Conservation (phyloP, 164 flowering plant genomes). For the Aristolochia californica region DNA sequence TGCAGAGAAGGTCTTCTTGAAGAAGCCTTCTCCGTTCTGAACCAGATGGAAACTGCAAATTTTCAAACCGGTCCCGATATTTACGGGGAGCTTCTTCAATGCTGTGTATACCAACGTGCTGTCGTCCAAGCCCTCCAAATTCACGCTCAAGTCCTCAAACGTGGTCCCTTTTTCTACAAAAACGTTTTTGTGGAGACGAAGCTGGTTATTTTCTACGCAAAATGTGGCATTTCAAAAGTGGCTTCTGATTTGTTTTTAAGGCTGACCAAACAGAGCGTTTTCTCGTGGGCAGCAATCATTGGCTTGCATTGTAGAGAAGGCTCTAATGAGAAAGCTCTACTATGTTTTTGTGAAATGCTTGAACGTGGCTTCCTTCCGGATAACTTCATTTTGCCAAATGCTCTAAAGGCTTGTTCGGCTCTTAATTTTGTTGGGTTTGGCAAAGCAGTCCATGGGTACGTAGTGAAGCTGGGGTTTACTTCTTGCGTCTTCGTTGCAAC, state of each 20-base stretch:
- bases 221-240: constrained; percentile 31
- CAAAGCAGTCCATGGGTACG: constrained; percentile 62
- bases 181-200: constrained; percentile 61
- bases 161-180: constrained; percentile 29
- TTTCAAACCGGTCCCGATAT: constrained; percentile 44
- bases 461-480: constrained; percentile 41
- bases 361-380: constrained; percentile 46
- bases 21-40: constrained; percentile 34
- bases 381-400: constrained; percentile 62
- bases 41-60: constrained; percentile 25
- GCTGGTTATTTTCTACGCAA: constrained; percentile 50
- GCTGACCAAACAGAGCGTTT: constrained; percentile 32
- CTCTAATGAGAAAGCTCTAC: constrained; percentile 31
- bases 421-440: constrained; percentile 35
- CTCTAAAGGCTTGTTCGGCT: constrained; percentile 60
- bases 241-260: constrained; percentile 28
- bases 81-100: constrained; percentile 60
- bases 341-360: constrained; percentile 38
- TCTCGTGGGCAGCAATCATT: constrained; percentile 72
- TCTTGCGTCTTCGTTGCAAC: constrained; percentile 58
- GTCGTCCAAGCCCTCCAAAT: constrained; percentile 51
- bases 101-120: constrained; percentile 48
- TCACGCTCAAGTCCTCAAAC: constrained; percentile 48
- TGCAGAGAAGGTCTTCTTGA: constrained; percentile 36
- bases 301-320: constrained; percentile 51